phyloP scores from a whole-genome alignment of 2,329 filamentous ascomycete species.

The Alternaria viburni region DNA sequence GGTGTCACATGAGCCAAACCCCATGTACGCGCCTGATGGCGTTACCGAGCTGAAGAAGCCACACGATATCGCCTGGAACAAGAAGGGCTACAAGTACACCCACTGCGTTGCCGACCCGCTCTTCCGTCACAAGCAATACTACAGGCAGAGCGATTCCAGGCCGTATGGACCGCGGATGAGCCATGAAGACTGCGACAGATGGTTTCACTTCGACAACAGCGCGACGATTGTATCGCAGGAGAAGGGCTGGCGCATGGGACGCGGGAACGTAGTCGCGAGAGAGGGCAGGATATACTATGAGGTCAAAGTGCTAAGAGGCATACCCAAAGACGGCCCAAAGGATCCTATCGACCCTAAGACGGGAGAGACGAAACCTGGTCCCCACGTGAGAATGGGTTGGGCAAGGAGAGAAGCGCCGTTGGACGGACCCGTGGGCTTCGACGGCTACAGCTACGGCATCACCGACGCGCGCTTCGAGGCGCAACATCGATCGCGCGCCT shows the following conservation, averaged over 20 bases:
- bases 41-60: conserved; percentile 55
- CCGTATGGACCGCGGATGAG: conserved; percentile 86
- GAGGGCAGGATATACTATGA: conserved; percentile 96
- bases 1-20: conserved; percentile 54
- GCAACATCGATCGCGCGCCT: conserved; percentile 91
- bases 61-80: conserved; percentile 65
- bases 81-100: conserved; percentile 81
- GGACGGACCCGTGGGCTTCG: conserved; percentile 84
- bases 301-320: conserved; percentile 83
- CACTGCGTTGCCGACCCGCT: conserved; percentile 88
- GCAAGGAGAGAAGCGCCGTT: conserved; percentile 79
- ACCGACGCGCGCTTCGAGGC: conserved; percentile 90
- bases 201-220: conserved; percentile 78
- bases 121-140: conserved; percentile 86
- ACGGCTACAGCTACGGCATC: conserved; percentile 92
- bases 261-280: conserved; percentile 87
- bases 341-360: conserved; percentile 42
- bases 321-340: conserved; percentile 57
- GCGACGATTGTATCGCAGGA: conserved; percentile 83
- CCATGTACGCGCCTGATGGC: conserved; percentile 52
- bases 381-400: conserved; percentile 81
- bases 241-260: conserved; percentile 89
- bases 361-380: conserved; percentile 57
- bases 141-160: conserved; percentile 83
- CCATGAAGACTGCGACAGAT: conserved; percentile 88